phyloP scores from a whole-genome alignment of 1,139 yeast species.

The Oligophagozyma castellii region DNA sequence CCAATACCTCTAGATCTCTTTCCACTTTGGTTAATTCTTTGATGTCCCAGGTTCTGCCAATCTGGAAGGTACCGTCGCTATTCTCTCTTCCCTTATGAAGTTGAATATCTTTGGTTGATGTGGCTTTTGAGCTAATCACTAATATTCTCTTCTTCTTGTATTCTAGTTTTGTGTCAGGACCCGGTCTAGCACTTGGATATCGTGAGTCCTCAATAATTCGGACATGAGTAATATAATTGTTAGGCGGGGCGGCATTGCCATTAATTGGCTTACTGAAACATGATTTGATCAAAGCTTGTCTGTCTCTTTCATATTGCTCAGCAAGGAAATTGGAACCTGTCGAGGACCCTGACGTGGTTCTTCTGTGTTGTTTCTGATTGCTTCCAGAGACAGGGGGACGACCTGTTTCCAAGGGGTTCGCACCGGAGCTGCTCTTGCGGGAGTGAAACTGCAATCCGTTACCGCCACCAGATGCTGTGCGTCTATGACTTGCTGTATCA shows the following conservation, averaged over 20 bases:
- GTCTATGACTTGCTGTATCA: slow-evolving; percentile 12
- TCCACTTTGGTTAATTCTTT: slow-evolving; percentile 52
- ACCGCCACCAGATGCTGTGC: slow-evolving; percentile 7
- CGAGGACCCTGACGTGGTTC: slow-evolving; percentile 18
- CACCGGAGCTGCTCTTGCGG: slow-evolving; percentile 2
- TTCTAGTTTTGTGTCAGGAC: slow-evolving; percentile 26
- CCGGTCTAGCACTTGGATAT: slow-evolving; percentile 34
- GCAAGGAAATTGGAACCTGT: slow-evolving; percentile 29
- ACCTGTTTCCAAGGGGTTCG: not conserved
- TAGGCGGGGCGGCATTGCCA: slow-evolving; percentile 28
- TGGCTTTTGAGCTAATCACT: slow-evolving; percentile 32
- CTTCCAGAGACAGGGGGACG: slow-evolving; percentile 8
- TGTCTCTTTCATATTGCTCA: slow-evolving; percentile 38
- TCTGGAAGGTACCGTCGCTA: slow-evolving; percentile 61
- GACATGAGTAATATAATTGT: slow-evolving; percentile 47
- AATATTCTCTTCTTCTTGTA: slow-evolving; percentile 35
- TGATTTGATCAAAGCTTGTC: slow-evolving; percentile 29
- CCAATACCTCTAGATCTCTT: slow-evolving; percentile 34
- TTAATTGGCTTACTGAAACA: slow-evolving; percentile 32
- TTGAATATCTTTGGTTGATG: slow-evolving; percentile 48
- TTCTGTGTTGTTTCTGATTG: slow-evolving; percentile 3
- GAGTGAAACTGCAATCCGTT: slow-evolving; percentile 2
- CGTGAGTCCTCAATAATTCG: slow-evolving; percentile 40
- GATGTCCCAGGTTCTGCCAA: slow-evolving; percentile 88
- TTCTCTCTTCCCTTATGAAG: slow-evolving; percentile 82